Evolutionary conservation across 768 basidiomycete genomes (phyloP), one percentile per base, ranked within the genome.

Genomic region (Tricholoma sp.): DNA sequence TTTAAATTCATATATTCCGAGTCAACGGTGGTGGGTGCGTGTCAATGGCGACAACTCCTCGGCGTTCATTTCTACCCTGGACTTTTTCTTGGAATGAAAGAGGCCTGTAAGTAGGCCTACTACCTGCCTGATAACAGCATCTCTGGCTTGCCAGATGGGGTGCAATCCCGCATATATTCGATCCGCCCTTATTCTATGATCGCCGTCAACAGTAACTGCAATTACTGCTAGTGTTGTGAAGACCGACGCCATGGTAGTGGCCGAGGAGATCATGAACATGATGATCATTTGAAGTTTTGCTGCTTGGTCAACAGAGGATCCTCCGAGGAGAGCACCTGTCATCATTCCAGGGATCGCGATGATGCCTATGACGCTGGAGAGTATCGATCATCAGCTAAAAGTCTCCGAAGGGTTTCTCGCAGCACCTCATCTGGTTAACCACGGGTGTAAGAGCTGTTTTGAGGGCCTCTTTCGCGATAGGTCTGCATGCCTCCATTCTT

Each of bases 181-280:
- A 55, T 90, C 89, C 8, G 67, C 65, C 17, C 89, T 76, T 6
- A 91, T 70, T 20, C 88, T 75, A 62, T 88, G 81, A 52, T 89
- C 81, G 15, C 62, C 61, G 64, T 95, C 93, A 36, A 93, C 81
- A 6, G 87, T 77, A 12, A 87, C 76, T 3, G 68, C 66, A 7
- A 94, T 77, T 6, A 83, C 77, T 41, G 84, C 72, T 55, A 85
- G 70, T 0, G 86, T 85, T 2, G 83, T 80, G 52, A 81, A 72
- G 53, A 91, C 84, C 2, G 85, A 78, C 11, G 88, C 81, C 24
- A 95, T 78, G 0, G 86, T 82, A 0, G 88, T 88, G 56, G 84
- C 81, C 0, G 91, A 85, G 2, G 86, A 85, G 45, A 94, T 91
- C 88, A 94, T 90, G 71, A 95, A 94, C 85, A 94, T 90, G 72